Base-by-base conservation (phyloP, 2,329 filamentous ascomycete genomes). In the Colletotrichum truncatum region DNA sequence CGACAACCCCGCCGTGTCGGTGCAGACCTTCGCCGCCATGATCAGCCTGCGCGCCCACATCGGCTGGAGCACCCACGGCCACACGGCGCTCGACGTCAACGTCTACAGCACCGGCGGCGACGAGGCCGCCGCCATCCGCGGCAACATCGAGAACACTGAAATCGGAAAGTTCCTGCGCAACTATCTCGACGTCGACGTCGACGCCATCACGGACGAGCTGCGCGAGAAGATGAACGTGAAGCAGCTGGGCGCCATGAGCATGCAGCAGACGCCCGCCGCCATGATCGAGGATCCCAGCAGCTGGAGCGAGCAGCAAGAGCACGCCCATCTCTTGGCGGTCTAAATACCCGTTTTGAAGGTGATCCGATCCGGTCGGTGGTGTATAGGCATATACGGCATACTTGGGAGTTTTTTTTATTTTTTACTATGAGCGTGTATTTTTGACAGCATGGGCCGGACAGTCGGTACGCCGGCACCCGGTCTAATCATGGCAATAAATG, bases 101-200 rank as follows among this genome's bases (percentile, higher is more conserved):
- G 93, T 99, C 70, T 99, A 98, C 80, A 91, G 92, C 55, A 94
- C 92, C 0, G 84, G 85, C 46, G 89, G 92, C 4, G 84, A 87
- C 0, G 84, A 87, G 36, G 87, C 90, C 1, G 84, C 87, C 43
- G 82, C 85, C 12, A 83, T 97, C 6, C 81, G 87, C 3, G 95
- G 95, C 7, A 98, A 98, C 76, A 90, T 97, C 58, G 96, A 99
- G 82, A 99, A 99, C 75, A 98, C 91, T 0, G 94, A 98, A 25
- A 86, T 99, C 1, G 96, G 96, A 32, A 82, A 86, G 45, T 99
- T 98, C 76, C 79, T 99, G 63, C 83, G 88, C 7, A 81, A 89
- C 8, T 99, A 96, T 73, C 85, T 99, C 0, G 87, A 87, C 51
- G 87, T 98, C 1, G 90, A 98, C 74, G 87, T 97, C 2, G 87